A percentile compares a stretch with the other conserved stretches of the same genome.
Conservation (phyloP, 164 flowering plant genomes). For the Nymphaea thermarum region DNA sequence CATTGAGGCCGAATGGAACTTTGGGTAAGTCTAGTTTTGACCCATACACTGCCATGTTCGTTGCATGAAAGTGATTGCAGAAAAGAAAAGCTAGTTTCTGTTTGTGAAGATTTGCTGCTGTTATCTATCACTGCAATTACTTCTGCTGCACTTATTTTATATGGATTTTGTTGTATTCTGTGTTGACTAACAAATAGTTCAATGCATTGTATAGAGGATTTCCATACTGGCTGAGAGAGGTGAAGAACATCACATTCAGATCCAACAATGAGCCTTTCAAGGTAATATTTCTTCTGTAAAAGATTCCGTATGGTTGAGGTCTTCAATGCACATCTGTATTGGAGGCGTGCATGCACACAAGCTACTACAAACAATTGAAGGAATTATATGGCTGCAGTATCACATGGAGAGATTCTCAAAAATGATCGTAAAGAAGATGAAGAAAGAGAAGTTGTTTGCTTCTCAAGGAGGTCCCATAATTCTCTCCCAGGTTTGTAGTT, state of each 20-base stretch:
- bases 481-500: conserved; percentile 24
- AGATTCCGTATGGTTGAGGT: background rate
- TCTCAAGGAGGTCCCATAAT: conserved; percentile 62
- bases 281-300: conserved; percentile 15
- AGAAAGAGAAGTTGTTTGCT: conserved; percentile 32
- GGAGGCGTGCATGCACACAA: background rate
- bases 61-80: too few species aligned
- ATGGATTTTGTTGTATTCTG: background rate
- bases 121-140: background rate
- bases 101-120: too few species aligned
- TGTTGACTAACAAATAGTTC: background rate
- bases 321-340: background rate
- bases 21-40: background rate
- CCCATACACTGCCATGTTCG: background rate
- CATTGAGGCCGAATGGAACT: conserved; percentile 8
- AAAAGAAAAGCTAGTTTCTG: too few species aligned
- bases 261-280: conserved; percentile 48
- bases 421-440: conserved; percentile 31
- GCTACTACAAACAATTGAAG: background rate
- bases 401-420: conserved; percentile 33
- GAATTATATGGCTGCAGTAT: conserved; percentile 15
- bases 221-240: conserved; percentile 77
- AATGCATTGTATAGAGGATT: conserved; percentile 35
- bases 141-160: background rate
- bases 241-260: conserved; percentile 45